phyloP scores from a whole-genome alignment of 257 asterid genomes.

The Nicotiana undulata region DNA sequence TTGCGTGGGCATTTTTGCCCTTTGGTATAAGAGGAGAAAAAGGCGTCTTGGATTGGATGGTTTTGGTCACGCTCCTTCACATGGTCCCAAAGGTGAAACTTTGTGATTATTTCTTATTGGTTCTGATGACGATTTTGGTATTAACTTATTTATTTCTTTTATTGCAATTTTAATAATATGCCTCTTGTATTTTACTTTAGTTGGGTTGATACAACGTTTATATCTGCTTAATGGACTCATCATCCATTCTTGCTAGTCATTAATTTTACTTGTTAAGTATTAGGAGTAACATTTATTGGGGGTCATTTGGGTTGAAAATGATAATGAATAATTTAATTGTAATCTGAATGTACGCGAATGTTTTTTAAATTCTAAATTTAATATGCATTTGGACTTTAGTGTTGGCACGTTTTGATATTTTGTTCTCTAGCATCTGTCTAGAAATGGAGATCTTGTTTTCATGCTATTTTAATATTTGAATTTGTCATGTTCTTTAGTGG shows the following conservation, averaged over 20 bases:
- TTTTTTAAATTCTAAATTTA: not conserved
- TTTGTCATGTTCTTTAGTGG: not conserved
- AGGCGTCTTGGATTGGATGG: slow-evolving; percentile 26
- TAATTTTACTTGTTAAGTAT: not conserved
- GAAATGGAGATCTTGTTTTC: not conserved
- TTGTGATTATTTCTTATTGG: not conserved
- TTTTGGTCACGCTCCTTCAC: slow-evolving; percentile 20
- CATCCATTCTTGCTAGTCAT: not conserved
- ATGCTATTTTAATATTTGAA: not conserved
- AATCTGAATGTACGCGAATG: not conserved
- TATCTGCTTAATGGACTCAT: not conserved
- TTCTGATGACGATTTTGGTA: not conserved
- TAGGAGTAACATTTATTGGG: not conserved
- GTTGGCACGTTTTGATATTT: not conserved
- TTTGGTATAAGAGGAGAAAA: slow-evolving; percentile 73
- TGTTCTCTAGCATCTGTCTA: not conserved
- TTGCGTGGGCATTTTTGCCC: slow-evolving; percentile 50
- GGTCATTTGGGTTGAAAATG: not conserved
- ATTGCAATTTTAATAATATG: not conserved
- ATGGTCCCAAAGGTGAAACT: slow-evolving; percentile 45
- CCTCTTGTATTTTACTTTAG: not conserved
- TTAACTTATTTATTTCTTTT: not conserved
- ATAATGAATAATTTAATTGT: not conserved
- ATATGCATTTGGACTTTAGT: not conserved
- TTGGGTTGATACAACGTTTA: not conserved